Evolutionary conservation across 108 stramenopile species (phyloP).

Genomic region (Stephanodiscus minutulus): DNA sequence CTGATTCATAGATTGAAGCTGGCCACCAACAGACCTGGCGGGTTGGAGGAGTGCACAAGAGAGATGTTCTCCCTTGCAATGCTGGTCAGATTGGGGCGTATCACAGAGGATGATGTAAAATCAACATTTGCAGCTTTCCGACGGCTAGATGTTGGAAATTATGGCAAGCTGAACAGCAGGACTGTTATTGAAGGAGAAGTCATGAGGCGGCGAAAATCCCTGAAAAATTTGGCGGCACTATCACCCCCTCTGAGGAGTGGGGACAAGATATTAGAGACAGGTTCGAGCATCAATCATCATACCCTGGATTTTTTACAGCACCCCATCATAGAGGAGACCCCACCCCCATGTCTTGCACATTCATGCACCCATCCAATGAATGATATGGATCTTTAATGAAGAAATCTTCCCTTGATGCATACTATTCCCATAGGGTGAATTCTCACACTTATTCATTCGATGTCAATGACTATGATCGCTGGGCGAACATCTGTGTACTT

Average conservation of each 20-base stretch:
- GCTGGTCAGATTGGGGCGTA: constrained; percentile 87
- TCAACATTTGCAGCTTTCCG: constrained; percentile 84
- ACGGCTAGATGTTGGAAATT: constrained; percentile 76
- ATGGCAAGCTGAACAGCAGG: constrained; percentile 58
- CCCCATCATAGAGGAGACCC: too few species aligned
- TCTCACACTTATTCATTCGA: constrained; percentile 9
- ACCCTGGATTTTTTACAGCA: too few species aligned
- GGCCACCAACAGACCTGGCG: constrained; percentile 64
- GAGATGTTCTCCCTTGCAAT: constrained; percentile 92
- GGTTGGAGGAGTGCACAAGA: constrained; percentile 84
- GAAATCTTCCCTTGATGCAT: constrained; percentile 6
- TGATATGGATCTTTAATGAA: background rate
- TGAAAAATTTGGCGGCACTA: constrained; percentile 2
- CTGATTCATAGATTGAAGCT: constrained; percentile 77
- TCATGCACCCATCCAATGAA: too few species aligned
- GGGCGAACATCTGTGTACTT: constrained; percentile 10
- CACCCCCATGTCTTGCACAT: too few species aligned
- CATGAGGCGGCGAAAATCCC: constrained; percentile 25
- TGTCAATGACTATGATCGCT: constrained; percentile 17
- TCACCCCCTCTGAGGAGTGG: background rate
- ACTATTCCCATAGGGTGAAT: background rate
- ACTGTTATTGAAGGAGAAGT: constrained; percentile 54
- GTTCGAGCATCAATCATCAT: too few species aligned
- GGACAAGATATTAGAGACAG: background rate
- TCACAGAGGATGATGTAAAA: constrained; percentile 81